Conservation (phyloP, 768 basidiomycete genomes). For the Thelephora aurantiotincta region DNA sequence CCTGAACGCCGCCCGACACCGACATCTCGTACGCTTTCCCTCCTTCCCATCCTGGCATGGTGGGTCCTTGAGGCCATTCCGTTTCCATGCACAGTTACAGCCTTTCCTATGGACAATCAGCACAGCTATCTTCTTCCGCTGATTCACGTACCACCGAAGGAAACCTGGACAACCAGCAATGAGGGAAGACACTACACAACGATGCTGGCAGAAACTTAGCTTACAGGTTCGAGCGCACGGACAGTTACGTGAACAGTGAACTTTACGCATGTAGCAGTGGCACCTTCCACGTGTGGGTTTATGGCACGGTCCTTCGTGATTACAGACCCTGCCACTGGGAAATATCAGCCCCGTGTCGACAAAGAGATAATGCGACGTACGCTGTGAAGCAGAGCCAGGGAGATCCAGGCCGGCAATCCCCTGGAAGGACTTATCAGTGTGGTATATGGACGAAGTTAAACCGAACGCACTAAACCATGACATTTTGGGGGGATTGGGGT, state of each 20-base stretch:
- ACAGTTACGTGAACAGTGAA: constrained; percentile 34
- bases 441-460: not conserved
- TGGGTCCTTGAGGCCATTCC: constrained; percentile 7
- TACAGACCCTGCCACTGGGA: constrained; percentile 19
- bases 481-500: not conserved
- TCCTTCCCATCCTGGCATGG: not conserved
- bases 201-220: constrained; percentile 6
- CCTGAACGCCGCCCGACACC: constrained; percentile 19
- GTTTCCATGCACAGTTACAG: constrained; percentile 21
- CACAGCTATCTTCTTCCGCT: too few species aligned
- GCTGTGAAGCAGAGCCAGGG: not conserved
- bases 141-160: constrained; percentile 15
- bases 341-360: not conserved
- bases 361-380: not conserved
- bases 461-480: not conserved
- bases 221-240: constrained; percentile 29
- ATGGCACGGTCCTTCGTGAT: constrained; percentile 34
- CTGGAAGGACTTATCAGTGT: not conserved
- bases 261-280: constrained; percentile 21
- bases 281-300: constrained; percentile 18
- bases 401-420: not conserved
- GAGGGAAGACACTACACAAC: not conserved
- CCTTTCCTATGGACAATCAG: constrained; percentile 14
- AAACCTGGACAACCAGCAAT: constrained; percentile 18
- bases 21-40: constrained; percentile 14